Conservation (phyloP, 306 rosid genomes). For the Quercus variabilis region DNA sequence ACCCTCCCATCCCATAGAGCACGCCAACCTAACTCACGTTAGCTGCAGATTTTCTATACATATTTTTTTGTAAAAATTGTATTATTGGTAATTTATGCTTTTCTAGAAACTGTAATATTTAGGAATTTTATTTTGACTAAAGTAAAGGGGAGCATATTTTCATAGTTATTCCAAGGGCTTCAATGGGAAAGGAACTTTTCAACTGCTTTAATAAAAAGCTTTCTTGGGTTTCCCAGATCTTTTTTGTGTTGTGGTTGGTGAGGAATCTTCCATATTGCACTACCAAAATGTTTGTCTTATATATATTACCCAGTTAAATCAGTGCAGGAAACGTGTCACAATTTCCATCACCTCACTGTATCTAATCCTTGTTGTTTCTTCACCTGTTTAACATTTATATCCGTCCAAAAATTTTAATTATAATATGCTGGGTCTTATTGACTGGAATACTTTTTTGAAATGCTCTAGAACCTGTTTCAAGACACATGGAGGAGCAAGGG, state of each 20-base stretch:
- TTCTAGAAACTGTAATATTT: background rate
- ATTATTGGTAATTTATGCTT: background rate
- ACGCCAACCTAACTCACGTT: background rate
- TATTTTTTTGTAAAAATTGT: background rate
- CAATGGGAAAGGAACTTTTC: background rate
- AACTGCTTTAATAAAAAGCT: background rate
- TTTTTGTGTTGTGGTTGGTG: background rate
- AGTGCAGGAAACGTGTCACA: background rate
- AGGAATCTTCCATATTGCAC: constrained; percentile 7
- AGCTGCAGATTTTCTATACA: background rate
- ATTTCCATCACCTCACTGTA: background rate
- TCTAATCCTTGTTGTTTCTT: constrained; percentile 5
- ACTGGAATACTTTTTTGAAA: constrained; percentile 15
- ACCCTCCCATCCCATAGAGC: background rate
- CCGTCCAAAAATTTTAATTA: constrained; percentile 6
- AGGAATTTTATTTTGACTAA: background rate
- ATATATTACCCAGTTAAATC: background rate
- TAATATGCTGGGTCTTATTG: constrained; percentile 17
- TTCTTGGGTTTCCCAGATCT: background rate
- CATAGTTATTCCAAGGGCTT: constrained; percentile 8
- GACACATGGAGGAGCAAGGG: constrained; percentile 92
- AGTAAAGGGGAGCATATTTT: constrained; percentile 15
- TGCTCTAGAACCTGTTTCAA: constrained; percentile 79
- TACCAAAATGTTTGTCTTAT: background rate
- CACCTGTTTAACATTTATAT: background rate